These are phyloP conservation scores for Colletotrichum limetticola DNA, from an alignment of 2,329 filamentous ascomycete genomes.

Conservation along the genomic window DNA sequence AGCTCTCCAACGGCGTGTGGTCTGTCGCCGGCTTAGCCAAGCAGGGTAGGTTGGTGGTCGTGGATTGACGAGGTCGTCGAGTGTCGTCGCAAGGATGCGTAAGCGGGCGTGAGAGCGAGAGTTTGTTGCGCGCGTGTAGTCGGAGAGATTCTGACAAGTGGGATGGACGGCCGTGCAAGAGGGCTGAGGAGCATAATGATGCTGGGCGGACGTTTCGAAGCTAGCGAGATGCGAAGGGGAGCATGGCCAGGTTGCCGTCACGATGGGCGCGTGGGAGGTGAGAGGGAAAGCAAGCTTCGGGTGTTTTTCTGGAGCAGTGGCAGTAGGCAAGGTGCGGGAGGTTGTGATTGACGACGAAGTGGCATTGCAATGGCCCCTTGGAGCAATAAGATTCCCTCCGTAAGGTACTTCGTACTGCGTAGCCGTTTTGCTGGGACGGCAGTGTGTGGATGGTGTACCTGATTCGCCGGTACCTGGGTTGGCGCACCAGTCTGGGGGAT, in stretches of 20 bases:
- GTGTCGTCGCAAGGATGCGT: slow-evolving; percentile 15
- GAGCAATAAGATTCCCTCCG: slow-evolving; percentile 33
- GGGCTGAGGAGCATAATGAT: slow-evolving; percentile 35
- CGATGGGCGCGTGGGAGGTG: not conserved
- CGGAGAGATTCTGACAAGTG: slow-evolving; percentile 27
- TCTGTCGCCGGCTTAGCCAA: slow-evolving; percentile 2
- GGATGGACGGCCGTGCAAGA: slow-evolving; percentile 33
- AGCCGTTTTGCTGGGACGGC: slow-evolving; percentile 33
- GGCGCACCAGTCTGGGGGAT: not conserved
- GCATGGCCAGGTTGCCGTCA: slow-evolving; percentile 17
- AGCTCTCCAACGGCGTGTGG: slow-evolving; percentile 32
- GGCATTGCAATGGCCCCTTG: slow-evolving; percentile 35
- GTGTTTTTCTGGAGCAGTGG: slow-evolving; percentile 21
- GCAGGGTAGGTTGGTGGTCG: not conserved
- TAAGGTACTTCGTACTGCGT: not conserved
- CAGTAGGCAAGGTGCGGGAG: slow-evolving; percentile 2
- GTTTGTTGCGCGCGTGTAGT: slow-evolving; percentile 20
- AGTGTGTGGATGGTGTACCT: slow-evolving; percentile 26
- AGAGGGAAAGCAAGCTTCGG: not conserved
- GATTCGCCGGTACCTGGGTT: slow-evolving; percentile 11
- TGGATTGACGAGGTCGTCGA: not conserved
- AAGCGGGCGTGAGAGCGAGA: slow-evolving; percentile 14
- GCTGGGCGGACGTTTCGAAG: slow-evolving; percentile 31
- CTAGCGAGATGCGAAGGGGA: slow-evolving; percentile 19
- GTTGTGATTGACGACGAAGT: slow-evolving; percentile 32